Base-by-base conservation (phyloP, 2,329 filamentous ascomycete species). In the Didymosphaeria variabile region DNA sequence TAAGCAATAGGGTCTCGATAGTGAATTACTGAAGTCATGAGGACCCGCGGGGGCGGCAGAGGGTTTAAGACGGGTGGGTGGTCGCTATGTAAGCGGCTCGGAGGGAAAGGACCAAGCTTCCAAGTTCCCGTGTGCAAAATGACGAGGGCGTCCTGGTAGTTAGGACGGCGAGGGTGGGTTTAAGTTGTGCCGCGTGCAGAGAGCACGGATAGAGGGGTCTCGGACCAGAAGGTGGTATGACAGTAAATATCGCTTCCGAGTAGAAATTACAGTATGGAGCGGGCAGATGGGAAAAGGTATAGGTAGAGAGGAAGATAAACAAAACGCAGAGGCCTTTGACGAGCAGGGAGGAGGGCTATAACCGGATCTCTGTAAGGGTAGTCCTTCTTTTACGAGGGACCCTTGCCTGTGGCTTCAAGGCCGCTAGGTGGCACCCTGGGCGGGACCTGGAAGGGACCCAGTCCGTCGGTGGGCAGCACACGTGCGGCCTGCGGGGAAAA, bases 1-100 rank as follows among this genome's bases (percentile, higher is more conserved):
- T 75, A 78, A 66, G 74, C 69, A 67, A 77, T 73, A 65, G 76
- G 76, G 55, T 77, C 74, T 64, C 74, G 70, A 66, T 77, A 77
- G 60, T 76, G 75, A 56, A 77, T 73, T 74, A 78, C 72, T 68
- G 76, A 78, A 78, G 75, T 78, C 76, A 78, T 78, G 71, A 75
- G 71, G 71, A 70, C 73, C 70, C 69, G 72, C 71, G 69, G 71
- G 69, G 72, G 70, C 69, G 34, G 72, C 40, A 72, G 70, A 71
- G 67, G 55, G 71, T 67, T 71, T 67, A 67, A 69, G 67, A 64
- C 65, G 70, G 59, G 64, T 67, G 26, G 61, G 50, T 66, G 59
- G 67, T 69, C 74, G 70, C 66, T 75, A 62, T 72, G 75, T 76
- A 71, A 76, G 74, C 72, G 67, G 66, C 59, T 62, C 57, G 68